These are phyloP conservation scores for Colletotrichum sp. DNA, from an alignment of 2,329 filamentous ascomycete genomes.

Conservation along the genomic window DNA sequence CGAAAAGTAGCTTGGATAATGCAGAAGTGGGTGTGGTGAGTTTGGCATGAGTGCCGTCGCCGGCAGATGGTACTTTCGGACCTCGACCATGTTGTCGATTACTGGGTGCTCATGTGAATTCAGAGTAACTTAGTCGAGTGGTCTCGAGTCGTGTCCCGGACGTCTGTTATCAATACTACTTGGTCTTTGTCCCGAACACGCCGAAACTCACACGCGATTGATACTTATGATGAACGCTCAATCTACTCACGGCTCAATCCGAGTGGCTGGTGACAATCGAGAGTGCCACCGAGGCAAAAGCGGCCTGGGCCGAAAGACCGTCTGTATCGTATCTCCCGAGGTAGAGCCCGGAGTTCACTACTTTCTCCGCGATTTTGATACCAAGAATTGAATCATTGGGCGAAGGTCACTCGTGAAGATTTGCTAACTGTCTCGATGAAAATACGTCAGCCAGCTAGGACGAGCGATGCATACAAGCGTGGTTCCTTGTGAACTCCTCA, in stretches of 20 bases:
- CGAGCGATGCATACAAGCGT: too few relatives aligned
- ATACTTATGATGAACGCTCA: fast-evolving
- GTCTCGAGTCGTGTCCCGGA: too few relatives aligned
- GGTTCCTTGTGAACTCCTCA: too few relatives aligned
- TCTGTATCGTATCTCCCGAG: too few relatives aligned
- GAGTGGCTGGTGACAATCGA: not conserved
- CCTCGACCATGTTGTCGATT: not conserved
- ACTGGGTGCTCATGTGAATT: not conserved
- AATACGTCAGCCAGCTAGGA: too few relatives aligned
- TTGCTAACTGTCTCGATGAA: too few relatives aligned
- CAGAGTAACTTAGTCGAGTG: too few relatives aligned
- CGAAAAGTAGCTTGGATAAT: not conserved
- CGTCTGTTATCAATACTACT: not conserved
- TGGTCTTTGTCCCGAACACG: not conserved
- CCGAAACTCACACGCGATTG: not conserved
- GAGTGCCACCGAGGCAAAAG: fast-evolving
- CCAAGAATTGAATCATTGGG: too few relatives aligned
- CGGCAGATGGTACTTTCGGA: not conserved
- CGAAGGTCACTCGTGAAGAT: too few relatives aligned
- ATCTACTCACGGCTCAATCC: not conserved
- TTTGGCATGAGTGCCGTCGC: not conserved
- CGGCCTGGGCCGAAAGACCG: not conserved
- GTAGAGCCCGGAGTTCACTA: too few relatives aligned
- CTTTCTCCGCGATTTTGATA: too few relatives aligned
- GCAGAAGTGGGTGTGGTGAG: not conserved